Percentiles rank a stretch among this genome's conserved stretches.
Evolutionary conservation across 2,329 filamentous ascomycete species (phyloP).

Genomic region (Cytospora mali): DNA sequence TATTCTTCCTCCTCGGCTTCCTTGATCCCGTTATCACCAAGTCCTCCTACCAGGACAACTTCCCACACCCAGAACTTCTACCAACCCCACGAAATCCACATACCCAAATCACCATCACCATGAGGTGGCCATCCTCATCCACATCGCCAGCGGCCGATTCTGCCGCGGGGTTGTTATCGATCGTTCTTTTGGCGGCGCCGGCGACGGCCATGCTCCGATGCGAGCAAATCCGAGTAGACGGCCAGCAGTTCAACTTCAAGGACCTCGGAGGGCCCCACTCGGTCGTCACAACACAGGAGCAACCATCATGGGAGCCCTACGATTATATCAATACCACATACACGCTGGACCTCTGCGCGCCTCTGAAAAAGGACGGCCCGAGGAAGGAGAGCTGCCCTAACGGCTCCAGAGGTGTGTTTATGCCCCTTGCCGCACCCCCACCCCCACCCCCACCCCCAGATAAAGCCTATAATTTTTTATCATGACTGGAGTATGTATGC

Average conservation of each 20-base stretch:
- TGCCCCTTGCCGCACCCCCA: background rate
- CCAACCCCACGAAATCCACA: background rate
- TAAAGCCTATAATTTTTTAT: background rate
- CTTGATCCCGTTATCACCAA: background rate
- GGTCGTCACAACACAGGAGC: slow-evolving; percentile 60
- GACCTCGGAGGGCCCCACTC: slow-evolving; percentile 68
- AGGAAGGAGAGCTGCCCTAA: slow-evolving; percentile 66
- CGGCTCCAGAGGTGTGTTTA: slow-evolving; percentile 65
- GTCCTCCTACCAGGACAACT: background rate
- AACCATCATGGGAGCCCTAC: slow-evolving; percentile 42
- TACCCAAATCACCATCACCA: slow-evolving; percentile 33
- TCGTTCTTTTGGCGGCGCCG: slow-evolving; percentile 39
- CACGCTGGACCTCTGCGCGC: slow-evolving; percentile 75
- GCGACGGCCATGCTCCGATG: slow-evolving; percentile 61
- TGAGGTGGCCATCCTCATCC: slow-evolving; percentile 41
- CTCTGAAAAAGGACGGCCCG: slow-evolving; percentile 61
- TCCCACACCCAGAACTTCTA: background rate
- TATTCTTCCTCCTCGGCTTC: background rate
- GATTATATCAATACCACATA: slow-evolving; percentile 74
- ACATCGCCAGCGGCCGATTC: slow-evolving; percentile 38
- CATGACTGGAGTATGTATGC: background rate
- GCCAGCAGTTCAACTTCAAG: slow-evolving; percentile 64
- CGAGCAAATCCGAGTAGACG: slow-evolving; percentile 60
- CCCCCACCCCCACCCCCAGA: background rate
- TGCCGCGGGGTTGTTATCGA: slow-evolving; percentile 41